A percentile compares a stretch with the other conserved stretches of the same genome.
Evolutionary conservation across 495 filamentous ascomycete species (phyloP).

Genomic region (Aspergillus wentii): DNA sequence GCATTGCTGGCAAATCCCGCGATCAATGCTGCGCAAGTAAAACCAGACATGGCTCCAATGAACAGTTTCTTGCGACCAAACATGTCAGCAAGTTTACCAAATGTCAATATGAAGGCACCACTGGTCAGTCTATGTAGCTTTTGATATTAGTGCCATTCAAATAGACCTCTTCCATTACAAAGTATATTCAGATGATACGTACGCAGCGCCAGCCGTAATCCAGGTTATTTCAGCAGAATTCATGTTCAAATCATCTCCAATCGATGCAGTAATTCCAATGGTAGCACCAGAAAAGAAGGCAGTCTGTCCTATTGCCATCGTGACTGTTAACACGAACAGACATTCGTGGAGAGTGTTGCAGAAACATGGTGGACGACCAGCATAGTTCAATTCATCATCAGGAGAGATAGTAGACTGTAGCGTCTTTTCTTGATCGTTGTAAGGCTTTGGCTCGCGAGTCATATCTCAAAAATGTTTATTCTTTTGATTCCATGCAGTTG

Average conservation of each 20-base stretch:
- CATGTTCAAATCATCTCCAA: conserved; percentile 60
- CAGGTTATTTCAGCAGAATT: conserved; percentile 60
- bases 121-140: conserved; percentile 42
- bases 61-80: conserved; percentile 62
- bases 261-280: conserved; percentile 59
- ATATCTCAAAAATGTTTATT: no score
- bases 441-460: no score
- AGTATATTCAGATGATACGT: conserved; percentile 16
- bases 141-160: not conserved
- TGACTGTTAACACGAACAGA: conserved; percentile 62
- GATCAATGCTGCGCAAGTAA: conserved; percentile 46
- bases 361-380: conserved; percentile 60
- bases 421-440: no score
- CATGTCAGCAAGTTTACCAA: conserved; percentile 61
- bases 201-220: conserved; percentile 50
- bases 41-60: conserved; percentile 57
- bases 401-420: no score
- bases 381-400: no score
- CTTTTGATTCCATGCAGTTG: no score
- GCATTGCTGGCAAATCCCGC: conserved; percentile 52
- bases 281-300: conserved; percentile 56
- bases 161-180: no score
- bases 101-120: conserved; percentile 63
- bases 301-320: conserved; percentile 61
- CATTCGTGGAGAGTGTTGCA: conserved; percentile 58